A percentile compares a stretch with the other conserved stretches of the same genome.
Conservation (phyloP, 768 basidiomycete genomes). For the Leucocoprinus leucothites region DNA sequence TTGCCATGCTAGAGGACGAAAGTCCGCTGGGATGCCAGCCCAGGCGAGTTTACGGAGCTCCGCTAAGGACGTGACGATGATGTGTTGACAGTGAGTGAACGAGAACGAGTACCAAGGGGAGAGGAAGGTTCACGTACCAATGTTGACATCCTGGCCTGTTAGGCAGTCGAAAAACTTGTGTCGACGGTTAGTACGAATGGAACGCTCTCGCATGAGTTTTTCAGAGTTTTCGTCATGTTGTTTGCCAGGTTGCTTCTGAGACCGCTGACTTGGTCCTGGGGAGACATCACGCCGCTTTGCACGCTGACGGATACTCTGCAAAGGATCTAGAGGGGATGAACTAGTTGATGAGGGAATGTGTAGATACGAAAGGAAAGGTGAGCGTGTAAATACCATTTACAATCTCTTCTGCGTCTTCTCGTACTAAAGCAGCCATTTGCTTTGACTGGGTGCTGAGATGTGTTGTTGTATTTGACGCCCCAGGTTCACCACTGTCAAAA, state of each 20-base stretch:
- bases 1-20: slow-evolving; percentile 93
- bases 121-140: slow-evolving; percentile 48
- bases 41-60: slow-evolving; percentile 91
- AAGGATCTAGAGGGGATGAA: slow-evolving; percentile 46
- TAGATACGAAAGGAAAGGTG: slow-evolving; percentile 3
- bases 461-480: slow-evolving; percentile 21
- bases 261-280: slow-evolving; percentile 21
- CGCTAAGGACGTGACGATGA: slow-evolving; percentile 34
- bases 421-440: slow-evolving; percentile 47
- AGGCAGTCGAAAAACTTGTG: slow-evolving; percentile 84
- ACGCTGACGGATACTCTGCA: slow-evolving; percentile 49
- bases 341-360: slow-evolving; percentile 24
- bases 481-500: slow-evolving; percentile 22
- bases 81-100: slow-evolving; percentile 9
- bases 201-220: slow-evolving; percentile 68
- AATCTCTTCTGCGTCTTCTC: slow-evolving; percentile 70
- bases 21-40: slow-evolving; percentile 86
- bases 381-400: slow-evolving; percentile 59
- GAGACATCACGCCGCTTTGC: slow-evolving; percentile 35
- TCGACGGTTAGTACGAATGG: slow-evolving; percentile 73
- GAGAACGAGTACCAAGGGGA: neutral
- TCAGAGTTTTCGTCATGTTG: slow-evolving; percentile 43
- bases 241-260: slow-evolving; percentile 19
- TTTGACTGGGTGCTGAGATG: slow-evolving; percentile 36
- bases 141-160: slow-evolving; percentile 73